Evolutionary conservation across 805 yeast genomes (phyloP).

Genomic region (Kregervanrija delftensis): DNA sequence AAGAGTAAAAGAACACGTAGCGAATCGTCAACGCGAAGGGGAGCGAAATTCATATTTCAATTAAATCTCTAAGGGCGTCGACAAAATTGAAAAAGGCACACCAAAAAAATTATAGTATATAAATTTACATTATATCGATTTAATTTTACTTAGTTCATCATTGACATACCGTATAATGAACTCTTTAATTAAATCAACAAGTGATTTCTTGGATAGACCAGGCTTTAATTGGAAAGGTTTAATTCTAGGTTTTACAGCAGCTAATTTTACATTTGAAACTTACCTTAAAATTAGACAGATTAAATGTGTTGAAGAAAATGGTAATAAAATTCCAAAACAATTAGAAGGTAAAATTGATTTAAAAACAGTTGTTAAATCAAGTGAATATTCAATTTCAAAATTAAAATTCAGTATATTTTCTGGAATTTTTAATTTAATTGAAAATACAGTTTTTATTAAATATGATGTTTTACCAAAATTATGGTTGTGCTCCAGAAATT

Average conservation of each 20-base stretch:
- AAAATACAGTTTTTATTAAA: conserved; percentile 52
- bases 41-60: too few species aligned
- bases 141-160: not conserved
- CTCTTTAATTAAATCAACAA: conserved; percentile 30
- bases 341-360: conserved; percentile 60
- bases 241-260: conserved; percentile 66
- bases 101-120: too few species aligned
- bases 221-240: conserved; percentile 74
- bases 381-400: conserved; percentile 74
- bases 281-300: conserved; percentile 75
- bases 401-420: conserved; percentile 58
- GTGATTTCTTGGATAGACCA: conserved; percentile 55
- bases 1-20: too few species aligned
- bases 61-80: too few species aligned
- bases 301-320: conserved; percentile 42
- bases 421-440: conserved; percentile 42
- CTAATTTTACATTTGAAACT: conserved; percentile 69
- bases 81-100: too few species aligned
- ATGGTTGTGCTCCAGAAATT: conserved; percentile 44
- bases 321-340: conserved; percentile 53
- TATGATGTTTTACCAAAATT: conserved; percentile 58
- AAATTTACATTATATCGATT: not conserved
- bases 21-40: too few species aligned
- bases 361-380: conserved; percentile 71
- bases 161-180: conserved; percentile 12